Evolutionary conservation across 1,284 basidiomycete species (phyloP), one percentile per base, ranked within the genome.

Genomic region (Leccinum fuscescens): DNA sequence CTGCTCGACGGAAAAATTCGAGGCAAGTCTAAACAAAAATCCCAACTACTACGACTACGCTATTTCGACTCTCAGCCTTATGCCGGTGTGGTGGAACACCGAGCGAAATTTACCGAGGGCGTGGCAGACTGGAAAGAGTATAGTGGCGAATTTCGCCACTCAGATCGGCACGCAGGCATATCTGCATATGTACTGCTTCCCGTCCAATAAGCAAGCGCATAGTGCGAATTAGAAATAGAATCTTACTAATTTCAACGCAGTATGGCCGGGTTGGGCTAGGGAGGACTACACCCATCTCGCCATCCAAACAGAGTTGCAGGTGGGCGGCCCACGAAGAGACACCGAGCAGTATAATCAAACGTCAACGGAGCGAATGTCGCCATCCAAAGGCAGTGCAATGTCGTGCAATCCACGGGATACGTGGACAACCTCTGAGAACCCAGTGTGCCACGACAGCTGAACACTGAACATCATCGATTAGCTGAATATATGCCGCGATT

Each of bases 351-450:
- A 31, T 20, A 22, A 29, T 31, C 15, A 15, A 51, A 29, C 11
- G 48, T 46, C 37, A 22, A 57, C 39, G 35, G 46, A 52, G 46
- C 17, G 55, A 20, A 53, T 49, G 59, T 59, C 59, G 55, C 54
- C 61, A 46, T 62, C 55, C 35, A 54, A 56, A 70, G 50, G 67
- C 70, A 67, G 70, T 69, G 70, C 61, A 62, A 48, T 20, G 57
- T 59, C 60, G 56, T 70, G 58, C 24, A 64, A 57, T n/a, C 39
- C 53, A 56, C 44, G 57, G 52, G 57, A 67, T 52, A 29, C 9
- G 14, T 31, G 22, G 7, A 20, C 20, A 62, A 54, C 44, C 15
- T 24, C 57, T 14, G 55, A 27, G 51, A 50, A 42, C 24, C 33
- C 20, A 48, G 37, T 31, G 46, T 37, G 15, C 24, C 37, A 59